Base-by-base conservation (phyloP, 352 stramenopile species). In the Phytopythium litorale region DNA sequence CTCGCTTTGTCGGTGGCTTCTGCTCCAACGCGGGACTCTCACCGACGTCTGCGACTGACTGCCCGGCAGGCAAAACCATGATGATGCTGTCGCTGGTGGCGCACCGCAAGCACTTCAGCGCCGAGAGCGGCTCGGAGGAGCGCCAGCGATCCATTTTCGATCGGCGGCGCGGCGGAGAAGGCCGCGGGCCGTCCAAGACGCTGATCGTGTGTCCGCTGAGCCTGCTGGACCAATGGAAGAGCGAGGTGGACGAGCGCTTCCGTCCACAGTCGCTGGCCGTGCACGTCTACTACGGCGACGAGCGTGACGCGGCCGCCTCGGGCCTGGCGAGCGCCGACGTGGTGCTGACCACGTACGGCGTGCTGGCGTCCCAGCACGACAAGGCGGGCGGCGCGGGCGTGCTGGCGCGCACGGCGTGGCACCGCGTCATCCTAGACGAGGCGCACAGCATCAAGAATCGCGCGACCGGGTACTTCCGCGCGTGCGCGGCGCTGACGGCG, bases 401-500 rank as follows among this genome's bases (percentile, higher is more conserved):
- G 15, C 63, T 90, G 1, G 23, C 75, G 18, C 62, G 59, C 9
- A 75, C 70, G 2, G 46, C 82, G 18, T 97, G 91, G 91, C 72
- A 79, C 35, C 87, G 91, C 16, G 67, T 97, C n/a, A 92, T 97
- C 60, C 74, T 97, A 15, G 91, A 97, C 65, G 91, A 97, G 70
- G 88, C 87, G 6, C 91, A 97, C 68, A 92, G 78, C 40, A 97
- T 97, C 70, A 97, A 97, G 75, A 97, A 92, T 58, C 80, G 84
- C 30, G 48, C 68, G 38, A 93, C 83, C n/a, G 72, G 58, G 37
- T 91, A 92, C 64, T 91, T 90, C 54, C 80, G 78, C 21, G 72
- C 79, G 16, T 92, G 85, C 42, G 72, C 73, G 16, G 52, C 70
- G 1, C 56, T 97, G 4, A 61, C 62, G 37, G 81, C 84, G 3